Percentiles rank a stretch among this genome's conserved stretches.
phyloP scores from a whole-genome alignment of 2,329 filamentous ascomycete genomes.

The Dichotomopilus funicola region DNA sequence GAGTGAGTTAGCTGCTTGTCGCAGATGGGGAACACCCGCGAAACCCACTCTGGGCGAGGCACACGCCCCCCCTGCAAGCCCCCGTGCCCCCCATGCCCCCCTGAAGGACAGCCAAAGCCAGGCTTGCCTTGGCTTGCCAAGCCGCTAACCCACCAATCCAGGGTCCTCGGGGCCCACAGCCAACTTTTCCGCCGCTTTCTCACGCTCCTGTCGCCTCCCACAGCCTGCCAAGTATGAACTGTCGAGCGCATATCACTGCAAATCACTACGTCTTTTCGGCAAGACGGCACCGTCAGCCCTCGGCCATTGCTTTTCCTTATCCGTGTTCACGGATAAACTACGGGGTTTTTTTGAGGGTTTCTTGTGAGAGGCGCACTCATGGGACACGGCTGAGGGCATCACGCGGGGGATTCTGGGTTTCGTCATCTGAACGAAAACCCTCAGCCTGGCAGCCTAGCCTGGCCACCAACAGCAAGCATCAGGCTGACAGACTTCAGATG shows the following conservation, averaged over 20 bases:
- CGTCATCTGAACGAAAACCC: not conserved
- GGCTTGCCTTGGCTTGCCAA: constrained; percentile 12
- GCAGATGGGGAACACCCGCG: no score
- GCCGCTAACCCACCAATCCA: constrained; percentile 5
- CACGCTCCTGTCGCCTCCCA: not conserved
- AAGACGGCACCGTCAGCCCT: constrained; percentile 13
- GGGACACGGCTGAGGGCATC: not conserved
- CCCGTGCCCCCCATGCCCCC: not conserved
- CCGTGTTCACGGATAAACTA: not conserved
- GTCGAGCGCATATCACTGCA: constrained; percentile 14
- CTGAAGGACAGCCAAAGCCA: not conserved
- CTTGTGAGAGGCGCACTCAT: not conserved
- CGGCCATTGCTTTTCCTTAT: not conserved
- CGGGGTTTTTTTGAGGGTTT: constrained; percentile 2
- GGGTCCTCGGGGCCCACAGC: constrained; percentile 7
- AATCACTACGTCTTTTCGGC: constrained; percentile 19
- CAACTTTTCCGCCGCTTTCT: constrained; percentile 6
- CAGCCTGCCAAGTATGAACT: constrained; percentile 12
- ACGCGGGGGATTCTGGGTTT: not conserved
- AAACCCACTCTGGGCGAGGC: no score
- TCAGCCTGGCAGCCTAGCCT: constrained; percentile 1
- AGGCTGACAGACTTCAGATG: not conserved
- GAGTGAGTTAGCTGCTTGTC: no score
- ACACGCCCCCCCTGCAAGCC: no score
- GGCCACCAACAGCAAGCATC: not conserved